Conservation (phyloP, 805 yeast genomes). For the Zygoascus ofunaensis region DNA sequence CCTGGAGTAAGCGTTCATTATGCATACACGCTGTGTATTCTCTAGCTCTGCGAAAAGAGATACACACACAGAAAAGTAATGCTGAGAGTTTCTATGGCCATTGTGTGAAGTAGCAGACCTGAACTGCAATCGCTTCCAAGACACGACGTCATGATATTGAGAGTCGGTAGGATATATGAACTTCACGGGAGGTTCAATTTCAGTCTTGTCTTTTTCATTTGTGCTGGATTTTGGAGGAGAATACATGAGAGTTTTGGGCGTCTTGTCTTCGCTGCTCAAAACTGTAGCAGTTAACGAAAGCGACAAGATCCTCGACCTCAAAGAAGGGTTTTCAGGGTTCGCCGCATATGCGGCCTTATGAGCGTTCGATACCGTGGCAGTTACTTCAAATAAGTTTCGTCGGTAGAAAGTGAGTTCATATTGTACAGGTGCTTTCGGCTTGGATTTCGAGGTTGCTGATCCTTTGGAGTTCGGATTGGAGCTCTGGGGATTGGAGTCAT, state of each 20-base stretch:
- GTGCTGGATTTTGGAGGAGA: slow-evolving; percentile 18
- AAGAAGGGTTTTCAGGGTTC: slow-evolving; percentile 13
- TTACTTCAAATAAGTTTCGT: slow-evolving; percentile 22
- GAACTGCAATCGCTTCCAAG: slow-evolving; percentile 28
- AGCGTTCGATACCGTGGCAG: slow-evolving; percentile 20
- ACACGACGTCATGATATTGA: slow-evolving; percentile 21
- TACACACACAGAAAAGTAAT: slow-evolving; percentile 17
- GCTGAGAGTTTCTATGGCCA: slow-evolving; percentile 22
- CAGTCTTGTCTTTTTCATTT: not conserved
- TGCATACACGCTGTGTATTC: slow-evolving; percentile 17
- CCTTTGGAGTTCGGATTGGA: not conserved
- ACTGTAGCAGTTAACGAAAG: slow-evolving; percentile 21
- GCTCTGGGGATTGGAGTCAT: not conserved
- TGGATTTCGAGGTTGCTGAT: not conserved
- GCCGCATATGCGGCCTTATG: slow-evolving; percentile 22
- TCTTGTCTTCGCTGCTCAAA: slow-evolving; percentile 13
- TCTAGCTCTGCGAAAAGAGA: slow-evolving; percentile 21
- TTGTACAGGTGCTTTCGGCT: slow-evolving; percentile 6
- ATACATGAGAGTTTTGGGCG: slow-evolving; percentile 16
- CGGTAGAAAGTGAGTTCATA: slow-evolving; percentile 23
- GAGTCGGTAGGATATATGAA: slow-evolving; percentile 18
- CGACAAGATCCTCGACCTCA: slow-evolving; percentile 18
- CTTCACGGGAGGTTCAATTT: slow-evolving; percentile 14
- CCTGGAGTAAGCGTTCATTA: slow-evolving; percentile 24
- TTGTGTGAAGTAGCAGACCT: slow-evolving; percentile 28